Evolutionary conservation across 139 green algal genomes (phyloP).

Genomic region (Haematococcus lacustris): DNA sequence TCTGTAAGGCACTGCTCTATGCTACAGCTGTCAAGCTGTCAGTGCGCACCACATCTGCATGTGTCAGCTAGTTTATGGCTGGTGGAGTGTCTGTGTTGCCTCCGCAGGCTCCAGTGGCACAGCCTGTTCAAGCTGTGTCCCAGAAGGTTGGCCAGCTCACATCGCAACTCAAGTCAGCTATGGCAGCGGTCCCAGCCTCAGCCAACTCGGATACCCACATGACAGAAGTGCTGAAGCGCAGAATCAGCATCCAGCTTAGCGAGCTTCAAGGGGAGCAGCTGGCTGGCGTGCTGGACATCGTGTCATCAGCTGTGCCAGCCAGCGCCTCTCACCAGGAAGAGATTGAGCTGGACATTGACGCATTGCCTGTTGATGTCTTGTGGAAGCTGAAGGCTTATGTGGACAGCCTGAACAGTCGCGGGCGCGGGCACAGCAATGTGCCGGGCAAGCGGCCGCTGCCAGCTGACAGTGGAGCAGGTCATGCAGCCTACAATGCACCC

Average conservation of each 20-base stretch:
- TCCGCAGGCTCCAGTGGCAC: too few relatives aligned
- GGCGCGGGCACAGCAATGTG: neutral
- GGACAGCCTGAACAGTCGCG: neutral
- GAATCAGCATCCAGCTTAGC: slow-evolving; percentile 51
- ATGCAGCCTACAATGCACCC: too few relatives aligned
- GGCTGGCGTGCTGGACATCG: slow-evolving; percentile 45
- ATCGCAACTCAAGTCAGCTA: slow-evolving; percentile 4
- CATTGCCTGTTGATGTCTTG: slow-evolving; percentile 44
- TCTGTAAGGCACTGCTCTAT: neutral
- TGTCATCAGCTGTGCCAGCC: slow-evolving; percentile 18
- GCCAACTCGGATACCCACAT: neutral
- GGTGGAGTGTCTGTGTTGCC: too few relatives aligned
- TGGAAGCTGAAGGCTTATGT: slow-evolving; percentile 45
- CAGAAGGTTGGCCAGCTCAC: slow-evolving; percentile 10
- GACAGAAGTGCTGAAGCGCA: slow-evolving; percentile 55
- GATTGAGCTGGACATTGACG: slow-evolving; percentile 65
- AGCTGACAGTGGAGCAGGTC: too few relatives aligned
- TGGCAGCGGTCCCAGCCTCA: neutral
- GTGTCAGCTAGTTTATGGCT: too few relatives aligned
- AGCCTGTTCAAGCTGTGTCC: too few relatives aligned
- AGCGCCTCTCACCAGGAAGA: slow-evolving; percentile 31
- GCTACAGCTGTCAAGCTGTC: neutral
- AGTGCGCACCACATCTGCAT: too few relatives aligned
- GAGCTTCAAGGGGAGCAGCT: slow-evolving; percentile 60
- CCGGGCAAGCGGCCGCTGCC: too few relatives aligned